Conservation (phyloP, 768 basidiomycete genomes). For the Filobasidium floriforme region DNA sequence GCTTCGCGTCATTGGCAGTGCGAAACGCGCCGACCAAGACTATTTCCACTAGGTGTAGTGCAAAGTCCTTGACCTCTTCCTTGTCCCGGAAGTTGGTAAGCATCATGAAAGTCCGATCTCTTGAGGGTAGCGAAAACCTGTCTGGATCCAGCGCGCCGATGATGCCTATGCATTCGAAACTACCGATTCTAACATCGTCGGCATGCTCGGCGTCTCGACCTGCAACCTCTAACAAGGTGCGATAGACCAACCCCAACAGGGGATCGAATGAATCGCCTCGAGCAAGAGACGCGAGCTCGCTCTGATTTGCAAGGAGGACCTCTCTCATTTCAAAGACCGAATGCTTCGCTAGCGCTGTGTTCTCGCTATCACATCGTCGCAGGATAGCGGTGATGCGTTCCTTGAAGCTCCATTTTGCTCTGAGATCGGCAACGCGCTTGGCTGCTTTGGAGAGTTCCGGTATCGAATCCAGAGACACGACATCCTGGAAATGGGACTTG, state of each 20-base stretch:
- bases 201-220: slow-evolving; percentile 70
- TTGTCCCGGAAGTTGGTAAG: slow-evolving; percentile 73
- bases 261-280: slow-evolving; percentile 83
- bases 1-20: slow-evolving; percentile 85
- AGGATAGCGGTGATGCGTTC: slow-evolving; percentile 60
- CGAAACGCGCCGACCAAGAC: slow-evolving; percentile 83
- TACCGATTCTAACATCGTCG: slow-evolving; percentile 60
- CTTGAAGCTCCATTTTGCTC: slow-evolving; percentile 53
- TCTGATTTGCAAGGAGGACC: slow-evolving; percentile 53
- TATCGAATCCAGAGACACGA: slow-evolving; percentile 69
- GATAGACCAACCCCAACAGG: slow-evolving; percentile 60
- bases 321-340: slow-evolving; percentile 67
- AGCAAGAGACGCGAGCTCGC: slow-evolving; percentile 56
- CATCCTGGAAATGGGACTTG: slow-evolving; percentile 58
- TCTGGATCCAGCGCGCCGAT: slow-evolving; percentile 94
- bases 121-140: slow-evolving; percentile 63
- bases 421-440: slow-evolving; percentile 33
- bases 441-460: slow-evolving; percentile 51
- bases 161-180: slow-evolving; percentile 84
- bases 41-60: slow-evolving; percentile 73
- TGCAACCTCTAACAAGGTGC: slow-evolving; percentile 60
- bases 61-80: slow-evolving; percentile 67
- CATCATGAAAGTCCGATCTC: slow-evolving; percentile 60
- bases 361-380: slow-evolving; percentile 69
- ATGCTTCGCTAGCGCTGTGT: slow-evolving; percentile 64